phyloP scores from a whole-genome alignment of 345 rosid species.

The Euphorbia peplus region DNA sequence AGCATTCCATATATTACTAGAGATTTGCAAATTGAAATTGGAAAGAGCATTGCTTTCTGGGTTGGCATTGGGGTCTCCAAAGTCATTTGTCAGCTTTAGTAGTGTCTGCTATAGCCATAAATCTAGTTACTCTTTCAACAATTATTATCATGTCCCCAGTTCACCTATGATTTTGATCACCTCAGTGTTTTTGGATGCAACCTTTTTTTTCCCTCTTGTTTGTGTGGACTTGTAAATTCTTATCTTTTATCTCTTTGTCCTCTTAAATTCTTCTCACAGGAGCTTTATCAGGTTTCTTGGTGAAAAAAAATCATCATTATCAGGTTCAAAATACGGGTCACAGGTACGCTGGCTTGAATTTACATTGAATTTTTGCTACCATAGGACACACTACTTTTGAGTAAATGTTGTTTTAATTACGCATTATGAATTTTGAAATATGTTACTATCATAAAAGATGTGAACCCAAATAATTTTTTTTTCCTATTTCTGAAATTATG shows the following conservation, averaged over 20 bases:
- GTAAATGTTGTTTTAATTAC: no score
- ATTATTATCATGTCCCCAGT: background rate
- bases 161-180: background rate
- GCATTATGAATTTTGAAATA: background rate
- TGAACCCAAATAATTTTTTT: background rate
- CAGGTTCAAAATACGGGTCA: constrained; percentile 73
- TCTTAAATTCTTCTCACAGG: constrained; percentile 41
- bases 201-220: background rate
- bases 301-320: constrained; percentile 63
- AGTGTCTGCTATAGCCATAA: background rate
- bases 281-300: constrained; percentile 79
- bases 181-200: background rate
- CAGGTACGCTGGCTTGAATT: constrained; percentile 49
- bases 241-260: constrained; percentile 16
- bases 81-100: background rate
- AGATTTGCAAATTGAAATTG: background rate
- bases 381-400: background rate
- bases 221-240: constrained; percentile 7
- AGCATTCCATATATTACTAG: background rate
- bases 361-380: background rate
- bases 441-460: background rate
- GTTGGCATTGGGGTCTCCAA: background rate
- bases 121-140: background rate
- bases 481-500: background rate
- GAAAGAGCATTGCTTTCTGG: background rate